phyloP scores from a whole-genome alignment of 129 eudicot genomes.

The Gnaphalium uliginosum region DNA sequence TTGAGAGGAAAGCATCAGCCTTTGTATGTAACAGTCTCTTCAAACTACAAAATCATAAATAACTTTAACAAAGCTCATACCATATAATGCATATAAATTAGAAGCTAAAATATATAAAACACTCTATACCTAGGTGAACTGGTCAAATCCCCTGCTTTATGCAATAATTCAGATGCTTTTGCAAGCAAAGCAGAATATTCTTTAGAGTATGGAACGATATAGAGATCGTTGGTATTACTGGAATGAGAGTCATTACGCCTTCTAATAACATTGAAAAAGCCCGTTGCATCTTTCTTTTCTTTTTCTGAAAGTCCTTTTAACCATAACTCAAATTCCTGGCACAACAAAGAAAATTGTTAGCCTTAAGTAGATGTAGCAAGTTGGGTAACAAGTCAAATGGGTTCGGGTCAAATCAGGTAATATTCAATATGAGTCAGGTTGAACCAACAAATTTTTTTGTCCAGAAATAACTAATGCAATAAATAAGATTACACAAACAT shows the following conservation, averaged over 20 bases:
- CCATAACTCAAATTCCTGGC: constrained; percentile 87
- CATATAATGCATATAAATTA: background rate
- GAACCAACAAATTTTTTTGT: background rate
- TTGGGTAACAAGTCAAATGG: background rate
- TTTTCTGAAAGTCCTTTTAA: constrained; percentile 53
- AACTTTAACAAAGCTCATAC: background rate
- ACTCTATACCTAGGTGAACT: constrained; percentile 62
- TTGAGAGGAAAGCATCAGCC: constrained; percentile 88
- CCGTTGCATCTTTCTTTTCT: constrained; percentile 58
- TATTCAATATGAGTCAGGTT: background rate
- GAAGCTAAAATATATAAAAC: background rate
- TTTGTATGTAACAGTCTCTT: constrained; percentile 79
- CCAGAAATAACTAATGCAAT: too few relatives aligned
- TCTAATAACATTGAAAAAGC: constrained; percentile 77
- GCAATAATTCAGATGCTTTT: constrained; percentile 71
- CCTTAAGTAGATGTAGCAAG: background rate
- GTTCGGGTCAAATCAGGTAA: background rate
- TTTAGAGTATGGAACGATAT: constrained; percentile 59
- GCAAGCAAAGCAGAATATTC: constrained; percentile 57
- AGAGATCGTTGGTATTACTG: constrained; percentile 49
- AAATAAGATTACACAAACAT: too few relatives aligned
- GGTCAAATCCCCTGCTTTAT: constrained; percentile 79
- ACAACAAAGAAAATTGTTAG: background rate
- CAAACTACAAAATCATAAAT: constrained; percentile 55
- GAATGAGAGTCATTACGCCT: constrained; percentile 57